A percentile compares a stretch with the other conserved stretches of the same genome.
These are phyloP conservation scores for Cryptococcus sp. DNA, from an alignment of 1,284 basidiomycete genomes.

Conservation along the genomic window DNA sequence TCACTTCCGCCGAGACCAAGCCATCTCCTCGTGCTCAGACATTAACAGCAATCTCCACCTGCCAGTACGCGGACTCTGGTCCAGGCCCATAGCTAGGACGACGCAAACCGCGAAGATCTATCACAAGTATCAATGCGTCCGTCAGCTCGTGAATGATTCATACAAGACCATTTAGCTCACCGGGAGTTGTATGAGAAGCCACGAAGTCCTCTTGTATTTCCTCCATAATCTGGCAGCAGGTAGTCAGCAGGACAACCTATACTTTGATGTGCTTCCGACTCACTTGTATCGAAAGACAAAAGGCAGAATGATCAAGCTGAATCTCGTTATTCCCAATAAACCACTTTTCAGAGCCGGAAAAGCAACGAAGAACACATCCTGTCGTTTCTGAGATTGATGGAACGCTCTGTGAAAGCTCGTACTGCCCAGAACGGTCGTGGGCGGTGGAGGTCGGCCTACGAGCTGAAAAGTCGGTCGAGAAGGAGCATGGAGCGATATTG, in stretches of 20 bases:
- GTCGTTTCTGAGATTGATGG: slow-evolving; percentile 40
- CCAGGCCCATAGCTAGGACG: slow-evolving; percentile 57
- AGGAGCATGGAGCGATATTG: neutral
- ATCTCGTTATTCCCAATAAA: slow-evolving; percentile 53
- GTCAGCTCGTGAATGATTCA: neutral
- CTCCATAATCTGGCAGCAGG: slow-evolving; percentile 48
- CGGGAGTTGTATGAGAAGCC: slow-evolving; percentile 54
- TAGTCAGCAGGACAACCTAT: neutral
- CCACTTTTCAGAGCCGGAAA: slow-evolving; percentile 55
- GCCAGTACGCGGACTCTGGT: slow-evolving; percentile 55
- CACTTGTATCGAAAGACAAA: slow-evolving; percentile 56
- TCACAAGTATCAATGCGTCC: too few species aligned
- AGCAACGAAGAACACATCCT: slow-evolving; percentile 57
- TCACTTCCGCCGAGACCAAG: slow-evolving; percentile 56
- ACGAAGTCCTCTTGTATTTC: slow-evolving; percentile 51
- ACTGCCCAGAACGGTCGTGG: neutral
- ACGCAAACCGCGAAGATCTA: slow-evolving; percentile 57
- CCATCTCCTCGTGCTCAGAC: slow-evolving; percentile 57
- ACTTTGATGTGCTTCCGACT: slow-evolving; percentile 12
- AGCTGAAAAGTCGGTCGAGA: neutral
- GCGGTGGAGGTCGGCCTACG: neutral
- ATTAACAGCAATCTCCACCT: slow-evolving; percentile 59
- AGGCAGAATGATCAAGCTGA: slow-evolving; percentile 55
- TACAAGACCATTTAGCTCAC: slow-evolving; percentile 30
- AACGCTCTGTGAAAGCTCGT: slow-evolving; percentile 25